A percentile compares a stretch with the other conserved stretches of the same genome.
phyloP scores from a whole-genome alignment of 2,329 filamentous ascomycete genomes.

The Botrytis byssoidea region DNA sequence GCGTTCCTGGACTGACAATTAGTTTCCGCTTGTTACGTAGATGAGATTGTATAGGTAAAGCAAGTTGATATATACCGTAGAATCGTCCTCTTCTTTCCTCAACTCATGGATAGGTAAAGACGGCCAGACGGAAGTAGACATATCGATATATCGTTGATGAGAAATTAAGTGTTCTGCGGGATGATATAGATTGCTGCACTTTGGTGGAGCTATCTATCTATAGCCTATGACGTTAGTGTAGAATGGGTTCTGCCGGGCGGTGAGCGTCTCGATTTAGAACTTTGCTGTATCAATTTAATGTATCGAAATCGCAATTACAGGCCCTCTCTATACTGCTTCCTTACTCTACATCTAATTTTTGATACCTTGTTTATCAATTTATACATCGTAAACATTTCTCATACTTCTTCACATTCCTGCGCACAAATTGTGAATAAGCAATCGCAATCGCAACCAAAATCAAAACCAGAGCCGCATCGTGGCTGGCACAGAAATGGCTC shows the following conservation, averaged over 20 bases:
- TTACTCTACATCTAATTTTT: neutral
- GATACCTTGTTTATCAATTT: neutral
- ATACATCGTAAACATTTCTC: too few relatives aligned
- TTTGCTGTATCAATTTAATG: neutral
- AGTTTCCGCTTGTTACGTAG: neutral
- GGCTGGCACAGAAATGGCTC: neutral
- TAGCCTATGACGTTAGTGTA: slow-evolving; percentile 17
- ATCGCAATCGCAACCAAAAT: neutral
- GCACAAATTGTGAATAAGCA: neutral
- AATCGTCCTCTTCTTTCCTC: slow-evolving; percentile 36
- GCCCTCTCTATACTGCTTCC: neutral
- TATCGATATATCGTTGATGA: slow-evolving; percentile 18
- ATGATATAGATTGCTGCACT: neutral
- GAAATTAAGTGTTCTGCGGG: neutral
- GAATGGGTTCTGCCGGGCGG: slow-evolving; percentile 14
- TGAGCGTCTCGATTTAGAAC: neutral
- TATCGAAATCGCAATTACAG: neutral
- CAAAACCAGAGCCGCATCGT: neutral
- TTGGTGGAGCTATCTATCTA: neutral
- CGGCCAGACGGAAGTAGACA: slow-evolving; percentile 36
- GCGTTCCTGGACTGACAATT: slow-evolving; percentile 29
- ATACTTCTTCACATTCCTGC: rapidly evolving
- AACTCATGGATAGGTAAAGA: slow-evolving; percentile 31
- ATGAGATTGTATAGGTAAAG: neutral
- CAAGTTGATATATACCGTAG: slow-evolving; percentile 29